Percentiles rank a stretch among this genome's conserved stretches.
phyloP scores from a whole-genome alignment of 78 protist genomes.

The Emiliania huxleyi region DNA sequence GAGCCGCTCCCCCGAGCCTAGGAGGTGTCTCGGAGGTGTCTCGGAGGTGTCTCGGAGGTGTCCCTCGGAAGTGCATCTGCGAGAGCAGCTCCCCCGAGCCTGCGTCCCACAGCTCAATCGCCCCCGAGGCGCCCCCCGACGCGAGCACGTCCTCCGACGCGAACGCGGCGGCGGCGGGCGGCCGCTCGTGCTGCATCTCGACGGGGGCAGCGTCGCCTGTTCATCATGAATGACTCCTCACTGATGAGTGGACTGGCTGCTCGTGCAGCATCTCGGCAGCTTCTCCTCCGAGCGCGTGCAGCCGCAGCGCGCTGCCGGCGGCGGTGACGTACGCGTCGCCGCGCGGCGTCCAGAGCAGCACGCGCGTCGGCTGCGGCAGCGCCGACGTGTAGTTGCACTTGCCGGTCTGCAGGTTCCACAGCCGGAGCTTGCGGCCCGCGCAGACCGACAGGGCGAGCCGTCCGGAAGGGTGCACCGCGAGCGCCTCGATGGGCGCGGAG shows the following conservation, averaged over 20 bases:
- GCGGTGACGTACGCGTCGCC: not conserved
- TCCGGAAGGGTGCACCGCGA: slow-evolving; percentile 17
- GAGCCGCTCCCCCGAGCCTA: not conserved
- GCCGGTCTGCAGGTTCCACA: not conserved
- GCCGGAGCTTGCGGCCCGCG: not conserved
- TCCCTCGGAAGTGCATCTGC: no score
- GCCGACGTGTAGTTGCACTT: not conserved
- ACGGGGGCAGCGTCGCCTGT: not conserved
- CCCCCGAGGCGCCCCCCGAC: not conserved
- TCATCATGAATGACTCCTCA: no score
- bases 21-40: no score
- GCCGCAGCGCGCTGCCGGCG: not conserved
- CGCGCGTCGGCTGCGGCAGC: not conserved
- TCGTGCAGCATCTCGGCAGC: not conserved
- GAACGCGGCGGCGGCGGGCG: not conserved
- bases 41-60: no score
- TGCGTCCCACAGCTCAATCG: not conserved
- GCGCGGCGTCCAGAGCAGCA: not conserved
- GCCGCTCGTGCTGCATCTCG: not conserved
- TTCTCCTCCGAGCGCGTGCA: not conserved
- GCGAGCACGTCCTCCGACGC: not conserved
- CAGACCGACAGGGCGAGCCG: slow-evolving; percentile 5
- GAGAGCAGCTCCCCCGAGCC: not conserved
- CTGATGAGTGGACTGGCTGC: no score
- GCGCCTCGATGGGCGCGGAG: not conserved